Conservation (phyloP, 345 rosid genomes). For the Citrus trifoliata region DNA sequence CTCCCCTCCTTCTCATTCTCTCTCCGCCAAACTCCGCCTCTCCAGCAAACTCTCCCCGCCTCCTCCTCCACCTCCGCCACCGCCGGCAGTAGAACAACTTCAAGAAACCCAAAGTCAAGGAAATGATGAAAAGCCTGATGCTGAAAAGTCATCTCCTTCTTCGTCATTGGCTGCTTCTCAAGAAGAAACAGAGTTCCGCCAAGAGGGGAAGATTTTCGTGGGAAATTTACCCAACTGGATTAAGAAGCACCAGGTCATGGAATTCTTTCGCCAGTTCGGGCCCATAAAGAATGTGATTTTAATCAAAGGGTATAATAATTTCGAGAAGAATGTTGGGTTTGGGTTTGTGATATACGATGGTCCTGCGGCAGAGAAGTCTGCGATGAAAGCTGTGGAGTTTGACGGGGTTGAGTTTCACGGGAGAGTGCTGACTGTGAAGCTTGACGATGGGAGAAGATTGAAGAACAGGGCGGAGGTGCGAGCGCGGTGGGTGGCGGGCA, state of each 20-base stretch:
- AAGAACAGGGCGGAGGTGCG: constrained; percentile 64
- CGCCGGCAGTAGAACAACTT: constrained; percentile 12
- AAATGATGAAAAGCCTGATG: constrained; percentile 13
- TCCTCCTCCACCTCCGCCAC: constrained; percentile 35
- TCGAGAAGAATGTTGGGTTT: constrained; percentile 75
- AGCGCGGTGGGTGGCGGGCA: constrained; percentile 57
- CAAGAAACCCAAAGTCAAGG: not conserved
- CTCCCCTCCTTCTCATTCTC: constrained; percentile 24
- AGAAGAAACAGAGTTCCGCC: constrained; percentile 40
- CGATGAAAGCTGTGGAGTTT: constrained; percentile 78
- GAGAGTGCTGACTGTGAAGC: constrained; percentile 80
- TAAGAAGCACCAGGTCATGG: constrained; percentile 61
- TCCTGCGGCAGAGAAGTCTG: constrained; percentile 48
- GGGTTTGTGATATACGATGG: constrained; percentile 75
- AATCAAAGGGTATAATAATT: constrained; percentile 63
- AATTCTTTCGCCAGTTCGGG: constrained; percentile 87
- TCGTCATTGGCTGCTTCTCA: constrained; percentile 1
- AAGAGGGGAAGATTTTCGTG: constrained; percentile 77
- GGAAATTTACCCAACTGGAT: constrained; percentile 92
- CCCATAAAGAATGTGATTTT: constrained; percentile 66
- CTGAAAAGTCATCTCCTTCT: not conserved
- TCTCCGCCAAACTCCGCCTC: constrained; percentile 66
- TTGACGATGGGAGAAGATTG: constrained; percentile 81
- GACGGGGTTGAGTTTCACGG: constrained; percentile 95
- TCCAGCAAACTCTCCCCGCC: constrained; percentile 78